Evolutionary conservation across 129 eudicot genomes (phyloP), one percentile per base, ranked within the genome.

Genomic region (Tanacetum coccineum): DNA sequence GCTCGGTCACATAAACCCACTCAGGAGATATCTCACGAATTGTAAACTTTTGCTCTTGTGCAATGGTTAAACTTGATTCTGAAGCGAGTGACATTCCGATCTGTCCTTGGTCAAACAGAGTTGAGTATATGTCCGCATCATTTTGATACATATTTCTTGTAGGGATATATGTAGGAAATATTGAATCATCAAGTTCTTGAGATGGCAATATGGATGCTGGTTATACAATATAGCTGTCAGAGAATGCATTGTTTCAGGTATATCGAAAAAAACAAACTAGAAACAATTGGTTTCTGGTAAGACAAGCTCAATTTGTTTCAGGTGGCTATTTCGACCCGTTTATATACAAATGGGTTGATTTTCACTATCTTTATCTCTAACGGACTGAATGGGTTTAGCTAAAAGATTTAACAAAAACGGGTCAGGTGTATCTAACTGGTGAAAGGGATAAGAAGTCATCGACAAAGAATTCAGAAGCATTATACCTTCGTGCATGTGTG

Each of bases 11-110:
- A 84, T 78, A 94, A 64, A 88, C 91, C 96, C 99, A 89, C 58
- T 87, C 93, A 45, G 99, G 99, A 22, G 88, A 94, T 74, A 94
- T 81, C 62, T 82, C 96, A 21, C 80, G 87, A 54, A 94, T 94
- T 20, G 78, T 82, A 66, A 82, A 89, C 77, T 81, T 89, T 85
- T 94, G 97, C 74, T 79, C 81, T 68, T 75, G 86, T 53, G 90
- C 68, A 30, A 87, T 45, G 49, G 90, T 89, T 77, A 82, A 73
- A 68, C 85, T 77, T 69, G 86, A 72, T 71, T 70, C 79, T 51
- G 82, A 81, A 63, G 79, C 87, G 51, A 76, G 80, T 32, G 87
- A 75, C n/a, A 80, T 75, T 73, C 73, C 87, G 80, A 76, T 78
- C 13, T 61, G 86, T 46, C 85, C 85, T 75, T 73, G 87, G 76